phyloP scores from a whole-genome alignment of 2,329 filamentous ascomycete genomes.

The Diplodia seriata region DNA sequence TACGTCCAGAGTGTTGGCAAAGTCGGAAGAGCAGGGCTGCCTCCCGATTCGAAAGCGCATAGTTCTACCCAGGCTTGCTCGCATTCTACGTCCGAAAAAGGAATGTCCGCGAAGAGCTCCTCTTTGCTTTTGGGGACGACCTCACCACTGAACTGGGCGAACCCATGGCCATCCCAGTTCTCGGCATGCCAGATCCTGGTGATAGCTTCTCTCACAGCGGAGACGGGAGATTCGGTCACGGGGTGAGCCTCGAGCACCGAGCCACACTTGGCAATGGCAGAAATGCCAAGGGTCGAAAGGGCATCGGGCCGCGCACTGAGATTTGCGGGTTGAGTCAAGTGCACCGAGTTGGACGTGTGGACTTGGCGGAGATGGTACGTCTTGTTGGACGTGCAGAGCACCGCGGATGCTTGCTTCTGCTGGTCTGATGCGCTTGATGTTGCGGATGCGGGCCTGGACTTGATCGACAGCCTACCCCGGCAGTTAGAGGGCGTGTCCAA shows the following conservation, averaged over 20 bases:
- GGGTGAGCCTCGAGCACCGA: constrained; percentile 54
- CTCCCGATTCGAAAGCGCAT: constrained; percentile 59
- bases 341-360: constrained; percentile 69
- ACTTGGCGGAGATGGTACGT: constrained; percentile 69
- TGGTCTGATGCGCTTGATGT: constrained; percentile 30
- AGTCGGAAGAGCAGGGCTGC: constrained; percentile 55
- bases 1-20: constrained; percentile 55
- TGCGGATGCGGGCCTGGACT: constrained; percentile 41
- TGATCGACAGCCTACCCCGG: constrained; percentile 46
- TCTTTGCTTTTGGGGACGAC: constrained; percentile 42
- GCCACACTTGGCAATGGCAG: constrained; percentile 54
- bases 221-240: constrained; percentile 44
- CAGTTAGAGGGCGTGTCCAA: constrained; percentile 36
- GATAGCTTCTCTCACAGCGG: constrained; percentile 48
- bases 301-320: constrained; percentile 44
- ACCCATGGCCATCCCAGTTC: constrained; percentile 38
- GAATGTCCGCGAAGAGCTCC: constrained; percentile 57
- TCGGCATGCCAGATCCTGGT: constrained; percentile 30
- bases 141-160: constrained; percentile 40
- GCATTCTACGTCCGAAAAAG: constrained; percentile 61
- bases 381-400: constrained; percentile 64
- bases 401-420: constrained; percentile 51
- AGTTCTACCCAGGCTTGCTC: constrained; percentile 58
- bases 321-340: constrained; percentile 57
- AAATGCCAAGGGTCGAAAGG: constrained; percentile 42